These are phyloP conservation scores for Fusarium chlamydosporum DNA, from an alignment of 2,329 filamentous ascomycete species.

Conservation along the genomic window DNA sequence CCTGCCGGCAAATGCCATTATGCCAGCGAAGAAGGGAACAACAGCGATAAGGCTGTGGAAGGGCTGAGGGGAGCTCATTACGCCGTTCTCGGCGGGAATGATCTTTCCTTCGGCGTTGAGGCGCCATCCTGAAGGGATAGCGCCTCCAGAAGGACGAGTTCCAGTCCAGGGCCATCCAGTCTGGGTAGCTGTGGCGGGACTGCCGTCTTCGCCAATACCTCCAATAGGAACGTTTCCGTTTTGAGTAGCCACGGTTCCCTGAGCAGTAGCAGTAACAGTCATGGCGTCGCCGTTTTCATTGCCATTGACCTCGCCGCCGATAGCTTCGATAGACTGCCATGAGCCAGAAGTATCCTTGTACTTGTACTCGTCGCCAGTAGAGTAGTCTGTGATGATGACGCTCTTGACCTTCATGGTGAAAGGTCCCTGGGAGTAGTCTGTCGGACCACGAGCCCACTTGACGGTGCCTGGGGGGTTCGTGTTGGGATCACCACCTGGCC, in stretches of 20 bases:
- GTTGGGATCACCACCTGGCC: constrained; percentile 88
- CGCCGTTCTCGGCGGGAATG: constrained; percentile 70
- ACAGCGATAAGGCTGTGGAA: constrained; percentile 47
- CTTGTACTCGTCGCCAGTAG: constrained; percentile 85
- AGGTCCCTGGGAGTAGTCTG: constrained; percentile 85
- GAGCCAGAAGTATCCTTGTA: constrained; percentile 84
- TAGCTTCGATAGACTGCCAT: constrained; percentile 85
- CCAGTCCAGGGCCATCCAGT: constrained; percentile 78
- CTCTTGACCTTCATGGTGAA: constrained; percentile 88
- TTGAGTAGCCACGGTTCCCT: constrained; percentile 74
- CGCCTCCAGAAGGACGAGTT: constrained; percentile 65
- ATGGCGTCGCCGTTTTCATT: constrained; percentile 69
- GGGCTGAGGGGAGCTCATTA: constrained; percentile 55
- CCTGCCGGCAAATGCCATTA: constrained; percentile 46
- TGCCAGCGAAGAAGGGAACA: constrained; percentile 49
- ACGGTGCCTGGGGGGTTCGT: constrained; percentile 84
- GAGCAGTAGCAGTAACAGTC: constrained; percentile 69
- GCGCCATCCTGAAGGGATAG: constrained; percentile 83
- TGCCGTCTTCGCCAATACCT: constrained; percentile 72
- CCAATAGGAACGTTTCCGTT: constrained; percentile 78
- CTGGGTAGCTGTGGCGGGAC: constrained; percentile 66
- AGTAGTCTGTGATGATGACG: constrained; percentile 88
- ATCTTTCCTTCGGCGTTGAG: constrained; percentile 85
- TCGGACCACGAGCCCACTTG: constrained; percentile 87
- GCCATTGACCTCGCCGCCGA: constrained; percentile 82